These are phyloP conservation scores for Trichomonascaceae sp. DNA, from an alignment of 1,139 yeast species.

Conservation along the genomic window DNA sequence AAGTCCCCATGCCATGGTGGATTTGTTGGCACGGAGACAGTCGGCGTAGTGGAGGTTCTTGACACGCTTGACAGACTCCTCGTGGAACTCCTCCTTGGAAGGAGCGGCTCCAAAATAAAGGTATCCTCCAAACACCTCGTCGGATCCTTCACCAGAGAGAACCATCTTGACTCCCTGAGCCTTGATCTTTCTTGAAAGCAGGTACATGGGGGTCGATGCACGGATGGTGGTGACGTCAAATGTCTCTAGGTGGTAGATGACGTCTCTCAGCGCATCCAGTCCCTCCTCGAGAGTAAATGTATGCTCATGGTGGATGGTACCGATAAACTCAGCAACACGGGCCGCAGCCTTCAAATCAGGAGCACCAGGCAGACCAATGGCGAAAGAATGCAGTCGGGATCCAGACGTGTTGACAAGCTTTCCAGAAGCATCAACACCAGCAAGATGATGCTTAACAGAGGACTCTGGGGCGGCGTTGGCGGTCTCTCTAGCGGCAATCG, in stretches of 20 bases:
- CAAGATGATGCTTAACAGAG: slow-evolving; percentile 40
- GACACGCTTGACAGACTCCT: slow-evolving; percentile 89
- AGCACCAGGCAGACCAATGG: slow-evolving; percentile 94
- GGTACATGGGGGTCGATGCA: slow-evolving; percentile 98
- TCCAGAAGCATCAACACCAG: slow-evolving; percentile 88
- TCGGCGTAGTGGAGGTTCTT: slow-evolving; percentile 95
- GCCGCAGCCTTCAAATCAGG: slow-evolving; percentile 96
- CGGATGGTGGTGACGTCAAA: slow-evolving; percentile 97
- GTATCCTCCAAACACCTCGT: slow-evolving; percentile 97
- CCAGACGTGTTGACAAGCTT: slow-evolving; percentile 64
- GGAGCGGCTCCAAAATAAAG: slow-evolving; percentile 97
- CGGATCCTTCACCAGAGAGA: slow-evolving; percentile 96
- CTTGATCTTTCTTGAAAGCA: slow-evolving; percentile 89
- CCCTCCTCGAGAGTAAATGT: slow-evolving; percentile 95
- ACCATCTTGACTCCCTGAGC: slow-evolving; percentile 99
- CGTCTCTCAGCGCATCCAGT: slow-evolving; percentile 87
- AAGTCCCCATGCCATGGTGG: slow-evolving; percentile 99
- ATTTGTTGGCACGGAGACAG: slow-evolving; percentile 97
- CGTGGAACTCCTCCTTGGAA: slow-evolving; percentile 78
- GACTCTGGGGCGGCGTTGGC: slow-evolving; percentile 52
- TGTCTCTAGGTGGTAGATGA: slow-evolving; percentile 90
- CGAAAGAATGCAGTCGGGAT: slow-evolving; percentile 86
- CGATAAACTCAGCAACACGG: slow-evolving; percentile 85
- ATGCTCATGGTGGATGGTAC: slow-evolving; percentile 95
- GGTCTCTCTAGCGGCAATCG: slow-evolving; percentile 96